Base-by-base conservation (phyloP, 2,329 filamentous ascomycete species). In the Penicillium thymicola region DNA sequence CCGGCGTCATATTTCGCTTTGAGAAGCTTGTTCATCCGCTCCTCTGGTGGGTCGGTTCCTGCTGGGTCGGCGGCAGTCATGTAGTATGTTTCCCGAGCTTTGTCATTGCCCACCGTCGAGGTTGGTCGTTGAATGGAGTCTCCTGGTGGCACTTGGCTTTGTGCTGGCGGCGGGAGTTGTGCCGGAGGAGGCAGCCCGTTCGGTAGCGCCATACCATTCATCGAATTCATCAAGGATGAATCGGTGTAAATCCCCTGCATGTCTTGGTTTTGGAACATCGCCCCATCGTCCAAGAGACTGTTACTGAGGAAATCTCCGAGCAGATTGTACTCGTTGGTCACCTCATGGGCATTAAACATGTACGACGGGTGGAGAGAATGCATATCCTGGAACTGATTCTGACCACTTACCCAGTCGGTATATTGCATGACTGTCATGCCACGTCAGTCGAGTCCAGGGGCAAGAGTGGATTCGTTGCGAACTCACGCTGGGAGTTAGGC, bases 1-100 rank as follows among this genome's bases (percentile, higher is more conserved):
- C 94, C 94, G 0, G 94, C 94, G 65, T 97, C 92, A 75, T 96
- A 95, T 75, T 99, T 99, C 61, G 94, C 94, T 72, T 89, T 90
- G 55, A 99, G 84, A 7, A 99, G 85, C 65, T 94, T 91, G 69
- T 93, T 89, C 90, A 99, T 96, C 58, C 94, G 89, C 73, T 96
- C 91, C 74, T 97, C 92, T 13, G 94, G 92, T 23, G 89, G 89
- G 66, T 88, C 85, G 65, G 91, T 85, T 51, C 93, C 93, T 6
- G 90, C 90, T 2, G 94, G 94, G 72, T 99, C 94, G 48, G 94
- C 94, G 14, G 94, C 94, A 63, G 96, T 95, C 76, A 97, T 88
- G 76, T 97, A 97, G 76, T 97, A 99, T 50, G 81, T 85, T 72
- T 97, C 93, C 65, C 90, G 75, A 21, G 78, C 84, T 67, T 85